phyloP scores from a whole-genome alignment of 192 early-diverging fungal species.

The Coemansia sp. region DNA sequence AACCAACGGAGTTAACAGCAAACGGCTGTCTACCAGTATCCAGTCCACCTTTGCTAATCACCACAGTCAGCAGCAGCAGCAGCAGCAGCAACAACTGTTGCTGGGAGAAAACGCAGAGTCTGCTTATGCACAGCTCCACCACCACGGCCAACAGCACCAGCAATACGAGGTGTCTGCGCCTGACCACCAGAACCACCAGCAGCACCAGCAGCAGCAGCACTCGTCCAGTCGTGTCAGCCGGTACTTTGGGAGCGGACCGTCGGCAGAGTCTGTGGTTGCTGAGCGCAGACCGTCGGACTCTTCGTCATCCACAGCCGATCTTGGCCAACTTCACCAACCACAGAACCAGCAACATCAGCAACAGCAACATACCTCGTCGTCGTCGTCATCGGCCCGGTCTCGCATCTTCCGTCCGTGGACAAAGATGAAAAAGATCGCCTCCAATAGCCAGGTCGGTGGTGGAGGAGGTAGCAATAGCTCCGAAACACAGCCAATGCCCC shows the following conservation, averaged over 20 bases:
- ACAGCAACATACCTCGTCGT: conserved; percentile 6
- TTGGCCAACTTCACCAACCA: conserved; percentile 14
- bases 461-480: too few species aligned
- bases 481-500: conserved; percentile 15
- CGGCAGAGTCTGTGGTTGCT: conserved; percentile 10
- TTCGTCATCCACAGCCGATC: conserved; percentile 12
- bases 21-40: conserved; percentile 30
- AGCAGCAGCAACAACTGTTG: conserved; percentile 15
- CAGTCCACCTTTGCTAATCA: conserved; percentile 23
- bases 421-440: conserved; percentile 54
- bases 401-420: conserved; percentile 50
- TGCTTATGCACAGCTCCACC: not conserved
- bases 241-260: conserved; percentile 26
- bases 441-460: conserved; percentile 32
- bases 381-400: conserved; percentile 26
- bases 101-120: conserved; percentile 22
- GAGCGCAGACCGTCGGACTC: conserved; percentile 47
- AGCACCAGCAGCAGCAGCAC: conserved; percentile 10
- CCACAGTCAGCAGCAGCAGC: too few species aligned
- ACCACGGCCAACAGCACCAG: not conserved
- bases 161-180: conserved; percentile 6
- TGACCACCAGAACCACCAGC: conserved; percentile 12
- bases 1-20: conserved; percentile 8
- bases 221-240: conserved; percentile 33
- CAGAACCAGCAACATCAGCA: conserved; percentile 26